Evolutionary conservation across 1,139 yeast genomes (phyloP), one percentile per base, ranked within the genome.

Genomic region (Candida glucosophila): DNA sequence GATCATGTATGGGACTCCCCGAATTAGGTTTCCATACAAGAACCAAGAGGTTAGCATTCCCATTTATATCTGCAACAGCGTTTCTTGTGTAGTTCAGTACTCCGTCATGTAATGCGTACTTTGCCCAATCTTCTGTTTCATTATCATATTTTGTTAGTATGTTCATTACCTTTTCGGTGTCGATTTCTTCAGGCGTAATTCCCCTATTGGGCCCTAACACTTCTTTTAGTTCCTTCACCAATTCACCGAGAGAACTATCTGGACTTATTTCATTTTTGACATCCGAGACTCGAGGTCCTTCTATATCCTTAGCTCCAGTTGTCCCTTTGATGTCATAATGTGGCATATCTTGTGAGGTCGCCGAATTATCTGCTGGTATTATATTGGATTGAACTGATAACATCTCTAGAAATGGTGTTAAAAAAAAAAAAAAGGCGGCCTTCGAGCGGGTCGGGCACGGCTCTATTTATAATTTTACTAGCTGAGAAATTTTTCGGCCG

Each of bases 1-100:
- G 90, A 49, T 77, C 86, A 44, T 80, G 90, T 34, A 79, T 74
- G 25, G 76, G 67, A 21, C 82, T 73, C 14, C 75, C 61, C 41
- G 64, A 62, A n/a, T 73, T 73, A 0, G 86, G 86, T 29, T 69
- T 66, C 90, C 90, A 80, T 15, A 78, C 85, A 28, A 79, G 51
- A 10, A 79, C 54, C 25, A 80, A 59, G 34, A 79, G 55, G 43
- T 78, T 77, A 25, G 85, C 88, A 49, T 77, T 76, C 17, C 71
- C 68, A 46, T 76, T 75, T 43, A 77, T 69, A 43, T 77, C 71
- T 34, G 73, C 72, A 14, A 78, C 72, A 2, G 85, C 85, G 43
- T 79, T 79, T 31, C 77, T 49, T 15, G 77, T 63, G 47, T 73
- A 73, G 31, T 59, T 64, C 29, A 72, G 47, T 12, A 66, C 44